Conservation (phyloP, 106 monocot species). For the Amphibolis antarctica region DNA sequence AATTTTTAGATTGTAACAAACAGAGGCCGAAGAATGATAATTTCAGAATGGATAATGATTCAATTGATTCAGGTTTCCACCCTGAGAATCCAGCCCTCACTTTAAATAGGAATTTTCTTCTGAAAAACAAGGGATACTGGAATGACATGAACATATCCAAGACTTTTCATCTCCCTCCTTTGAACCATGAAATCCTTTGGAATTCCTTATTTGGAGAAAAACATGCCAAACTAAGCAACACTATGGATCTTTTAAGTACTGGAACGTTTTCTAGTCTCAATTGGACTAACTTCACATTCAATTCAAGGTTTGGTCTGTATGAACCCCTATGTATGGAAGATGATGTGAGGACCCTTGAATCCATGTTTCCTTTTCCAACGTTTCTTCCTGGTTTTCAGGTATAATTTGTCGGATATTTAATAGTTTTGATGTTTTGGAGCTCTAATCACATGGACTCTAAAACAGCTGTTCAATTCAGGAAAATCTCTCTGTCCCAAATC, state of each 20-base stretch:
- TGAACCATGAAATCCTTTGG: constrained; percentile 70
- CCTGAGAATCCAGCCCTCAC: constrained; percentile 50
- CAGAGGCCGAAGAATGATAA: neutral
- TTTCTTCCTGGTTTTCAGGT: constrained; percentile 77
- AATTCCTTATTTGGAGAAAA: constrained; percentile 45
- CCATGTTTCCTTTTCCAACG: constrained; percentile 65
- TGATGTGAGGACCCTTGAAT: constrained; percentile 36
- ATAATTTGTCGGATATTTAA: neutral
- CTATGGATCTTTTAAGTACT: constrained; percentile 3
- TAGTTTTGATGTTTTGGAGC: neutral
- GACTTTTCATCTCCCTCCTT: constrained; percentile 55
- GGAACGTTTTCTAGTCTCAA: constrained; percentile 11
- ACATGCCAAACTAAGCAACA: constrained; percentile 1
- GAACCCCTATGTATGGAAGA: constrained; percentile 14
- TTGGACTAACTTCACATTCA: constrained; percentile 55
- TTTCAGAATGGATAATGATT: neutral
- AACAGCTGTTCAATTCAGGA: constrained; percentile 33
- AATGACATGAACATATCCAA: constrained; percentile 58
- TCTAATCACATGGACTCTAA: neutral
- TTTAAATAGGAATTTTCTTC: constrained; percentile 39
- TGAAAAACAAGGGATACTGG: constrained; percentile 32
- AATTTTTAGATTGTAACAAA: too few species aligned
- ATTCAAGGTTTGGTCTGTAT: constrained; percentile 42
- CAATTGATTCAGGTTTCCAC: constrained; percentile 15
- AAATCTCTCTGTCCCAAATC: constrained; percentile 40